A percentile compares a stretch with the other conserved stretches of the same genome.
These are phyloP conservation scores for Scheffersomyces spartinae DNA, from an alignment of 805 yeast genomes.

Conservation along the genomic window DNA sequence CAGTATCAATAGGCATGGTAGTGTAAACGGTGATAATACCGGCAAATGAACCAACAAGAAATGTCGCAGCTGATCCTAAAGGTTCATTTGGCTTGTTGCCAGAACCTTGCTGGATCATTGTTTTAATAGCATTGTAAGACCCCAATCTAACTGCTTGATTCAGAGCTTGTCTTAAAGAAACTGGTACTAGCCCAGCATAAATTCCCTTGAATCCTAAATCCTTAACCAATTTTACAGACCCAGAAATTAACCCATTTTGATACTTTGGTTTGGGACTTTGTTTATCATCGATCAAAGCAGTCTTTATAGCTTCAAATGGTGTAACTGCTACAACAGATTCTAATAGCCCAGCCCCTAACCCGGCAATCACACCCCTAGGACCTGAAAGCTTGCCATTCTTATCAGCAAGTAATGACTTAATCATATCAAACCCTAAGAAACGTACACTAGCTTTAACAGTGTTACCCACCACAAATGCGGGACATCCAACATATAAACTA, in stretches of 20 bases:
- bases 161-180: conserved; percentile 90
- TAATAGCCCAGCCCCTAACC: conserved; percentile 92
- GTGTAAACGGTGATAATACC: conserved; percentile 84
- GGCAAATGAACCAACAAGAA: conserved; percentile 81
- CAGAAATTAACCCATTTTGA: conserved; percentile 48
- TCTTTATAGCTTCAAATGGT: conserved; percentile 93
- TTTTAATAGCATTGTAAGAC: conserved; percentile 80
- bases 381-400: conserved; percentile 81
- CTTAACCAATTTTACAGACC: conserved; percentile 50
- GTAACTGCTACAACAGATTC: conserved; percentile 92
- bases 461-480: conserved; percentile 91
- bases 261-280: conserved; percentile 69
- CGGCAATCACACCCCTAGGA: conserved; percentile 87
- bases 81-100: conserved; percentile 62
- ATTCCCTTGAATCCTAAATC: conserved; percentile 80
- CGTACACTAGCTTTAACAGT: conserved; percentile 95
- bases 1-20: conserved; percentile 93
- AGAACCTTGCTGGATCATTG: conserved; percentile 59
- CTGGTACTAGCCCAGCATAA: conserved; percentile 86
- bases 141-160: conserved; percentile 93
- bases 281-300: conserved; percentile 90
- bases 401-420: conserved; percentile 68
- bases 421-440: conserved; percentile 83
- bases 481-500: conserved; percentile 87
- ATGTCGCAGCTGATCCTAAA: conserved; percentile 67